Conservation (phyloP, 2,329 filamentous ascomycete genomes). For the Fusarium globosum region DNA sequence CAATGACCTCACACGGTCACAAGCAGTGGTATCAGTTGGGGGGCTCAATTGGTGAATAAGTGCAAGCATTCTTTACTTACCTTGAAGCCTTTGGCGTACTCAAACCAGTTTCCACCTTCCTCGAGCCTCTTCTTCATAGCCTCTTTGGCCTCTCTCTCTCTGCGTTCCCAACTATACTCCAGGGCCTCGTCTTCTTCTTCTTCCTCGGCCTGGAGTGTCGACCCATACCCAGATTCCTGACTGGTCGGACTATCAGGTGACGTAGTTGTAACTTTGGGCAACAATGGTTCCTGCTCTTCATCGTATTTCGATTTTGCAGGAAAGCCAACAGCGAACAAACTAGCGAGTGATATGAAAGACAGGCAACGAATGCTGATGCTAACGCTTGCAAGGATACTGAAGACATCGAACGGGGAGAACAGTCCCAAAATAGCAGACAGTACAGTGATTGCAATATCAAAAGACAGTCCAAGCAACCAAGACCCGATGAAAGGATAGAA, state of each 20-base stretch:
- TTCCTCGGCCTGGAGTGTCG: constrained; percentile 52
- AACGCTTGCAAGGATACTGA: constrained; percentile 41
- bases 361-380: constrained; percentile 36
- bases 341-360: constrained; percentile 31
- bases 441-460: constrained; percentile 62
- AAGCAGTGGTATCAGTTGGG: no score
- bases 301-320: constrained; percentile 53
- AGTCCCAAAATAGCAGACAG: constrained; percentile 26
- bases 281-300: constrained; percentile 68
- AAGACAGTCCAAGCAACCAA: constrained; percentile 67
- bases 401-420: constrained; percentile 13
- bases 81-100: constrained; percentile 79
- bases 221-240: constrained; percentile 54
- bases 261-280: constrained; percentile 51
- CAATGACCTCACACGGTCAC: neutral
- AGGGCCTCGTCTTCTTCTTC: constrained; percentile 52
- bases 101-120: constrained; percentile 80
- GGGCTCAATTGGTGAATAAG: neutral
- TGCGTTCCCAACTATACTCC: constrained; percentile 67
- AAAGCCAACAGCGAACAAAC: constrained; percentile 20
- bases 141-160: constrained; percentile 64
- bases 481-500: constrained; percentile 74
- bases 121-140: constrained; percentile 75
- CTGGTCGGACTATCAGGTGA: constrained; percentile 40
- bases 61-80: constrained; percentile 48